Evolutionary conservation across 805 yeast genomes (phyloP).

Genomic region (Myxozyma lipomycoides): DNA sequence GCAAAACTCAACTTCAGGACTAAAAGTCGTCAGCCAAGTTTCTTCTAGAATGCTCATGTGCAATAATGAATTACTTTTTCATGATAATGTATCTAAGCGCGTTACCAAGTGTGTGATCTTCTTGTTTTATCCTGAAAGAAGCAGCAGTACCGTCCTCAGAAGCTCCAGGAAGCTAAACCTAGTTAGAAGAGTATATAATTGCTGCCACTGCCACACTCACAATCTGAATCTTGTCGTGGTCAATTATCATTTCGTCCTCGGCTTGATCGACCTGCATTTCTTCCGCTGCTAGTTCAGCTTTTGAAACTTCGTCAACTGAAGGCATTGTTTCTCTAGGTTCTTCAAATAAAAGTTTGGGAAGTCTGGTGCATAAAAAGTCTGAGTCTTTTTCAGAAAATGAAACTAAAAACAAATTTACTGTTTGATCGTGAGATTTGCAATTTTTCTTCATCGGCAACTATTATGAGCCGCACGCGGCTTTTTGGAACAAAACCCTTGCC

Average conservation of each 20-base stretch:
- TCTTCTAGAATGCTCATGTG: not conserved
- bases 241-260: slow-evolving; percentile 21
- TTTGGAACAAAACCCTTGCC: no score
- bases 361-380: no score
- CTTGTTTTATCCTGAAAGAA: slow-evolving; percentile 86
- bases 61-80: slow-evolving; percentile 57
- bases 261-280: slow-evolving; percentile 15
- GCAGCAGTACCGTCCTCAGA: slow-evolving; percentile 93
- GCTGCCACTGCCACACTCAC: slow-evolving; percentile 28
- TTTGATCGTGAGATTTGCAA: no score
- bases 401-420: no score
- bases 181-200: not conserved
- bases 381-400: no score
- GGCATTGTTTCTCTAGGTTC: no score
- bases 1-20: slow-evolving; percentile 94
- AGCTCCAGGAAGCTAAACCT: slow-evolving; percentile 68
- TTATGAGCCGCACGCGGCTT: no score
- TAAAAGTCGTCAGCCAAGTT: slow-evolving; percentile 9
- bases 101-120: slow-evolving; percentile 95
- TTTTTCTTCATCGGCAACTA: no score
- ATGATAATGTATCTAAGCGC: slow-evolving; percentile 89
- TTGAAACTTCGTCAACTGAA: not conserved
- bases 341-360: no score
- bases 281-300: slow-evolving; percentile 5
- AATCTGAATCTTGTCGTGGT: slow-evolving; percentile 35